phyloP scores from a whole-genome alignment of 805 yeast genomes.

The Torulaspora quercuum region DNA sequence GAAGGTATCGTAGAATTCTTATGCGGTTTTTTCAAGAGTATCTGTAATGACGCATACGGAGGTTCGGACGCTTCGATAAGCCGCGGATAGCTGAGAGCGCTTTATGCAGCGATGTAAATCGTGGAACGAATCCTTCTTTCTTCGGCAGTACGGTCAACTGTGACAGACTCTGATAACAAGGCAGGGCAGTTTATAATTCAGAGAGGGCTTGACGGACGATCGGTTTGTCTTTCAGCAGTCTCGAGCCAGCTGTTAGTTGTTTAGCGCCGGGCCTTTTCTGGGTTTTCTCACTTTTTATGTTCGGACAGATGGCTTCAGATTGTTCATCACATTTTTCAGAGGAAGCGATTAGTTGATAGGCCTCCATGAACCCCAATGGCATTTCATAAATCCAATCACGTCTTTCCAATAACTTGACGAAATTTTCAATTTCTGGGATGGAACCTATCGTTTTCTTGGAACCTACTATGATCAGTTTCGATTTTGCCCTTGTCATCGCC shows the following conservation, averaged over 20 bases:
- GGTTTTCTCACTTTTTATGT: too few species aligned
- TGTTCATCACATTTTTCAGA: too few species aligned
- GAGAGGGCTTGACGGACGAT: conserved; percentile 23
- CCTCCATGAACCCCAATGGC: conserved; percentile 42
- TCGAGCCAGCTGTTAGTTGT: conserved; percentile 17
- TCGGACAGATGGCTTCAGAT: not conserved
- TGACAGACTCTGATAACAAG: too few species aligned
- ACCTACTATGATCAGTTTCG: conserved; percentile 81
- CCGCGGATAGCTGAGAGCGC: too few species aligned
- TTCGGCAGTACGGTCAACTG: too few species aligned
- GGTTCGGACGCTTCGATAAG: too few species aligned
- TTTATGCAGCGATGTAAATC: too few species aligned
- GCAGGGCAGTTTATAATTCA: conserved; percentile 6
- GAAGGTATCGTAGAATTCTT: too few species aligned
- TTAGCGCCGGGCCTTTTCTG: conserved; percentile 9
- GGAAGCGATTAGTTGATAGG: conserved; percentile 35
- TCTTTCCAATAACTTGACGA: conserved; percentile 53
- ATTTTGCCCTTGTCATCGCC: conserved; percentile 85
- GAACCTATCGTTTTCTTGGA: conserved; percentile 53
- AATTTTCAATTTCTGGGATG: conserved; percentile 38
- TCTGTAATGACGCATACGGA: too few species aligned
- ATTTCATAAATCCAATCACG: conserved; percentile 64
- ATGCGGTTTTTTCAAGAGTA: not conserved
- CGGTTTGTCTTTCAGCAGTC: conserved; percentile 22
- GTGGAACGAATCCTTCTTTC: too few species aligned